A percentile compares a stretch with the other conserved stretches of the same genome.
Evolutionary conservation across 352 stramenopile species (phyloP).

Genomic region (Pythium periplocum): DNA sequence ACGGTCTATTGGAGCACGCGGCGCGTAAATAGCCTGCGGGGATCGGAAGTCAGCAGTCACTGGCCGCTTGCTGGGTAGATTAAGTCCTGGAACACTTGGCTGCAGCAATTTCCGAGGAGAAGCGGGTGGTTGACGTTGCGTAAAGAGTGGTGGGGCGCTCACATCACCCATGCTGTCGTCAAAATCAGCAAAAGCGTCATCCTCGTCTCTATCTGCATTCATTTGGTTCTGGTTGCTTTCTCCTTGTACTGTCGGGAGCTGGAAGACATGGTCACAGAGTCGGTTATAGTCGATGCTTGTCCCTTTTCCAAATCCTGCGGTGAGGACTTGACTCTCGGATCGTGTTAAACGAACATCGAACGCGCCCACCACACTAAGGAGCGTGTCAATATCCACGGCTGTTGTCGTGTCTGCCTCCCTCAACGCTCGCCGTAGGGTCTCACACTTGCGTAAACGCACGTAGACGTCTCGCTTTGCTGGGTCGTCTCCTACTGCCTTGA

Average conservation of each 20-base stretch:
- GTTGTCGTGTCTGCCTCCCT: conserved; percentile 4
- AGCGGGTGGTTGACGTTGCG: no score
- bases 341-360: conserved; percentile 9
- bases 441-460: conserved; percentile 6
- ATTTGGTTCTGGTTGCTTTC: conserved; percentile 3
- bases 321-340: conserved; percentile 7
- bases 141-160: no score
- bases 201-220: neutral
- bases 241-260: no score
- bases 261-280: conserved; percentile 20
- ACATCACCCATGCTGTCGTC: neutral
- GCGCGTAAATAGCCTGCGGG: no score
- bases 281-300: conserved; percentile 13
- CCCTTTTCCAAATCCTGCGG: neutral
- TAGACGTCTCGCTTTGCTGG: conserved; percentile 1
- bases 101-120: no score
- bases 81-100: no score
- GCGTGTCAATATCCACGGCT: conserved; percentile 1
- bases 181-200: conserved; percentile 9
- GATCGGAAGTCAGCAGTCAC: no score
- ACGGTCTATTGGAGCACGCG: no score
- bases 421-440: conserved; percentile 2
- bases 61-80: no score
- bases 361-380: conserved; percentile 1
- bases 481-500: neutral